Base-by-base conservation (phyloP, 2,329 filamentous ascomycete species). In the Setomelanomma holmii region DNA sequence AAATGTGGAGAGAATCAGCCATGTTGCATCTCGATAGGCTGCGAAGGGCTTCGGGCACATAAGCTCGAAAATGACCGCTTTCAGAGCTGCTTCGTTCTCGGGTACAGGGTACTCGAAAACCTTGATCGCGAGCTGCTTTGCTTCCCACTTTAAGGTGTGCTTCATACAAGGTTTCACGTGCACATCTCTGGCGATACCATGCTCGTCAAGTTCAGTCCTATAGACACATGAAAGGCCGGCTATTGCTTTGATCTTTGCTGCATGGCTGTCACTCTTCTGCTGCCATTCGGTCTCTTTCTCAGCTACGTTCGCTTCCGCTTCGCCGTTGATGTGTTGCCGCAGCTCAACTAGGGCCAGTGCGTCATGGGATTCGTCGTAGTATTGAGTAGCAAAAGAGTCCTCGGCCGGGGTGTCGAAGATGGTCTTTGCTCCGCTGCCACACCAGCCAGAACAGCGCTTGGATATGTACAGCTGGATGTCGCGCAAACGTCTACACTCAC, bases 41-140 rank as follows among this genome's bases (percentile, higher is more conserved):
- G 71, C 69, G 19, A 85, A 78, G 4, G 70, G 69, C 3, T 58
- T 24, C 0, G 84, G 84, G 19, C 75, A 72, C 0, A 46, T 53
- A 1, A 86, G 66, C 54, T 87, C 84, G 44, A 86, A 84, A 0
- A 86, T 55, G 0, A 82, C 68, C 0, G 73, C 74, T 24, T 79
- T 78, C n/a, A 71, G 72, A 8, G 75, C 59, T 2, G 66, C 52
- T 0, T 62, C 40, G 2, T 73, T 49, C 0, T 44, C 34, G 2
- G 83, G 83, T 0, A 86, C 69, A 1, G 78, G 80, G 45, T 80
- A 72, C 58, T 86, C 84, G 36, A 82, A 77, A 1, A 80, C 65
- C 1, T 55, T 7, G 17, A 86, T 84, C 10, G 52, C 62, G 16
- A 85, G 73, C 1, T 68, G 61, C 1, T 70, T 75, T 0, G 75